Percentiles rank a stretch among this genome's conserved stretches.
These are phyloP conservation scores for Nakazawaea peltata DNA, from an alignment of 805 yeast genomes.

Conservation along the genomic window DNA sequence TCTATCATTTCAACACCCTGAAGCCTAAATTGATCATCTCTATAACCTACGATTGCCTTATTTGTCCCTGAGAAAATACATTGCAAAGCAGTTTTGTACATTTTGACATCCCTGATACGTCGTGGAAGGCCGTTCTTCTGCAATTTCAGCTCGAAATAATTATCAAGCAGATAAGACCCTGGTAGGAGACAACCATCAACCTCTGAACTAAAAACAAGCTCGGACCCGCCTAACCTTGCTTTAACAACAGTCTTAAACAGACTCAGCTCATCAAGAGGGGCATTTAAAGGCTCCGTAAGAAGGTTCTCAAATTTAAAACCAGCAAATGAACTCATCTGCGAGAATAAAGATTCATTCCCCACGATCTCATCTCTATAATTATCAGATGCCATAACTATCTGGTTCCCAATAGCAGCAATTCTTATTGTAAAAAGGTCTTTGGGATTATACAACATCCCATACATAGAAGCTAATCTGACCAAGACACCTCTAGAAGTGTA, in stretches of 20 bases:
- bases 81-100: neutral
- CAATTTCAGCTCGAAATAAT: constrained; percentile 5
- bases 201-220: constrained; percentile 3
- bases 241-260: constrained; percentile 1
- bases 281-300: neutral
- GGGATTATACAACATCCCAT: neutral
- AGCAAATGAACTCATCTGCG: neutral
- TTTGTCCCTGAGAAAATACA: neutral
- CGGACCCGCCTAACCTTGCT: neutral
- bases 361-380: constrained; percentile 5
- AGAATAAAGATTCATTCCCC: too few species aligned
- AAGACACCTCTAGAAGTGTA: constrained; percentile 5
- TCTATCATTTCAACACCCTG: too few species aligned
- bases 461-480: constrained; percentile 1
- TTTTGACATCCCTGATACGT: neutral
- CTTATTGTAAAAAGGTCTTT: neutral
- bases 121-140: neutral
- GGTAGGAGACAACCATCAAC: constrained; percentile 4
- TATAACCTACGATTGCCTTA: too few species aligned
- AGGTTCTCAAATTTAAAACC: constrained; percentile 6
- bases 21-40: too few species aligned
- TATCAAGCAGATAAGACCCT: neutral
- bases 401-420: neutral
- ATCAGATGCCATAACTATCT: constrained; percentile 2
- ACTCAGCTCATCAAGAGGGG: neutral